Evolutionary conservation across 2,329 filamentous ascomycete species (phyloP), one percentile per base, ranked within the genome.

Genomic region (Fusarium drepaniforme): DNA sequence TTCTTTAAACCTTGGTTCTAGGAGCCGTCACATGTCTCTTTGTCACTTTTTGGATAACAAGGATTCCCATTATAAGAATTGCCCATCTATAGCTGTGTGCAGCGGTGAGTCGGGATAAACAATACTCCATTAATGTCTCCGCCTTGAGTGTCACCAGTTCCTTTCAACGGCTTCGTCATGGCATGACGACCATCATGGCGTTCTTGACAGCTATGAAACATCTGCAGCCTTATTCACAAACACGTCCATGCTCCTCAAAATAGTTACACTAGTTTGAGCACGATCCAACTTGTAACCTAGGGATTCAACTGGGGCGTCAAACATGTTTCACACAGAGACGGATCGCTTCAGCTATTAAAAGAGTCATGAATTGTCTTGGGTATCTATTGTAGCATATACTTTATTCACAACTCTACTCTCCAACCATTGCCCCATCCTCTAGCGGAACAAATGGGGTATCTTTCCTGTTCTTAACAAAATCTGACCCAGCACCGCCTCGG

Each of bases 381-480:
- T 71, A 75, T 75, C 63, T 74, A 64, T 65, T 64, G 28, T 70
- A 30, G 40, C 60, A 25, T 65, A 57, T 53, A 66, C 63, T 67
- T 51, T 37, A 57, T 64, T 64, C n/a, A 59, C 65, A 51, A 70
- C 42, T 46, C 66, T 49, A 37, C n/a, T 25, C 57, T 59, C 5
- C 38, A 23, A n/a, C 28, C 59, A 35, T 40, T 46, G 44, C 65
- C 44, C 51, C 28, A 44, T 51, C 42, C 51, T 49, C 46, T 53
- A 53, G 49, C 33, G 16, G 28, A 51, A 66, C 21, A 23, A 21
- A 70, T 23, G 46, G 44, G 56, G 37, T 72, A 65, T 75, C 49
- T 69, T 38, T 61, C 46, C 16, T 63, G 16, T 33, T 18, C 28
- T 60, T 15, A 30, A 33, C n/a, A 56, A 33, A 40, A 18, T 25